phyloP scores from a whole-genome alignment of 495 filamentous ascomycete genomes.

The Neurospora sublineolata region DNA sequence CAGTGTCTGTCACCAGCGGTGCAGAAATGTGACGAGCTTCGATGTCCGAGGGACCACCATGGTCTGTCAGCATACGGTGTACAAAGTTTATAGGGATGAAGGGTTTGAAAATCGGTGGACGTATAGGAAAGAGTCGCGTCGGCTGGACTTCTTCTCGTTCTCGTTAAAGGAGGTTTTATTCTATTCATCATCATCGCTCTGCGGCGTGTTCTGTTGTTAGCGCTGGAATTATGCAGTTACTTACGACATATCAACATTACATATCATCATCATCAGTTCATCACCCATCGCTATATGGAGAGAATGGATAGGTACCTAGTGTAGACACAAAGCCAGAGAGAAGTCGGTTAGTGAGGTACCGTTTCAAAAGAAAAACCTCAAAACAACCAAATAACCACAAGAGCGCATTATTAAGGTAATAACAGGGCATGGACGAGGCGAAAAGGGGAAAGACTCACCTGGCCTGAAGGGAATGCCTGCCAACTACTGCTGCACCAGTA shows the following conservation, averaged over 20 bases:
- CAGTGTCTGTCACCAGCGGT: not conserved
- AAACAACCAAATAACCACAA: too few species aligned
- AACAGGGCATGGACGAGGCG: too few species aligned
- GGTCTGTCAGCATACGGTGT: not conserved
- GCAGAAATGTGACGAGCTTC: not conserved
- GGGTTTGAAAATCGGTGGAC: too few species aligned
- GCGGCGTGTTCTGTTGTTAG: too few species aligned
- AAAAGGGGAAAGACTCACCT: not conserved
- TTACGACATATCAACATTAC: too few species aligned
- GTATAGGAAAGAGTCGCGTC: too few species aligned
- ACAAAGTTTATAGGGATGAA: not conserved
- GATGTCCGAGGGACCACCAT: not conserved
- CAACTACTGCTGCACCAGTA: not conserved
- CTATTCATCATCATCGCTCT: too few species aligned
- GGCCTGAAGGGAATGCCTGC: not conserved
- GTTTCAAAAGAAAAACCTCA: not conserved
- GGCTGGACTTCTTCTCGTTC: too few species aligned
- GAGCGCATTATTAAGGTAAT: too few species aligned
- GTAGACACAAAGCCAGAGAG: too few species aligned
- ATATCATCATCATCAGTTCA: not conserved
- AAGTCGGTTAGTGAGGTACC: too few species aligned
- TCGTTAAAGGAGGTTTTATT: too few species aligned
- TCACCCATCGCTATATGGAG: not conserved
- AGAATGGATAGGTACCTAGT: not conserved
- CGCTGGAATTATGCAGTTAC: not conserved